phyloP scores from a whole-genome alignment of 768 basidiomycete genomes.

The Butyriboletus loyo region DNA sequence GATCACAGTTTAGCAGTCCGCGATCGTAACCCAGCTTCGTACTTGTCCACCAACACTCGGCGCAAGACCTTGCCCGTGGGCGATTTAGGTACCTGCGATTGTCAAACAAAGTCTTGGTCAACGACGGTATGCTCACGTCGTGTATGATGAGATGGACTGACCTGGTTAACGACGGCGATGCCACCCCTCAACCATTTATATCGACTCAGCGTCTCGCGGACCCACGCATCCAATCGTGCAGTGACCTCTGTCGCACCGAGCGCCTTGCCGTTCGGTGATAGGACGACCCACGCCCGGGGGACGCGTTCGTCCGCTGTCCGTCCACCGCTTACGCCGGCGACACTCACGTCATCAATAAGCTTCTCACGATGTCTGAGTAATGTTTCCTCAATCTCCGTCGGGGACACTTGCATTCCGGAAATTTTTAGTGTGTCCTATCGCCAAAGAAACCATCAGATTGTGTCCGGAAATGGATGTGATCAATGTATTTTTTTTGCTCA shows the following conservation, averaged over 20 bases:
- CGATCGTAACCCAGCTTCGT: slow-evolving; percentile 37
- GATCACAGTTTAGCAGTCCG: slow-evolving; percentile 26
- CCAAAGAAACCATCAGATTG: neutral
- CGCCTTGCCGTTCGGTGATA: slow-evolving; percentile 53
- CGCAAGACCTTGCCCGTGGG: slow-evolving; percentile 73
- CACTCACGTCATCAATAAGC: slow-evolving; percentile 62
- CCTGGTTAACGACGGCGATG: slow-evolving; percentile 60
- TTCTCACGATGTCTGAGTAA: slow-evolving; percentile 58
- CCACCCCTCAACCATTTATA: slow-evolving; percentile 80
- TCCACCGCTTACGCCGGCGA: slow-evolving; percentile 72
- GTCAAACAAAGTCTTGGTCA: neutral
- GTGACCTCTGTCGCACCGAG: slow-evolving; percentile 42
- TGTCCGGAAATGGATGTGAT: neutral
- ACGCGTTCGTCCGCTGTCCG: slow-evolving; percentile 70
- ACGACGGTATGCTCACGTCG: no score
- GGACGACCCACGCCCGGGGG: slow-evolving; percentile 76
- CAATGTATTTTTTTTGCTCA: slow-evolving; percentile 17
- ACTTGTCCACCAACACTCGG: slow-evolving; percentile 55
- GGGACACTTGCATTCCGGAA: slow-evolving; percentile 77
- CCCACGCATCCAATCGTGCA: slow-evolving; percentile 57
- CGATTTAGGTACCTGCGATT: slow-evolving; percentile 60
- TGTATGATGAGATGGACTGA: slow-evolving; percentile 26
- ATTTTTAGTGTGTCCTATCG: slow-evolving; percentile 76
- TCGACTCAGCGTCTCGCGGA: slow-evolving; percentile 59
- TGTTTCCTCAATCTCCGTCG: slow-evolving; percentile 70